These are phyloP conservation scores for Fomitopsis schrenkii DNA, from an alignment of 1,284 basidiomycete species.

Conservation along the genomic window DNA sequence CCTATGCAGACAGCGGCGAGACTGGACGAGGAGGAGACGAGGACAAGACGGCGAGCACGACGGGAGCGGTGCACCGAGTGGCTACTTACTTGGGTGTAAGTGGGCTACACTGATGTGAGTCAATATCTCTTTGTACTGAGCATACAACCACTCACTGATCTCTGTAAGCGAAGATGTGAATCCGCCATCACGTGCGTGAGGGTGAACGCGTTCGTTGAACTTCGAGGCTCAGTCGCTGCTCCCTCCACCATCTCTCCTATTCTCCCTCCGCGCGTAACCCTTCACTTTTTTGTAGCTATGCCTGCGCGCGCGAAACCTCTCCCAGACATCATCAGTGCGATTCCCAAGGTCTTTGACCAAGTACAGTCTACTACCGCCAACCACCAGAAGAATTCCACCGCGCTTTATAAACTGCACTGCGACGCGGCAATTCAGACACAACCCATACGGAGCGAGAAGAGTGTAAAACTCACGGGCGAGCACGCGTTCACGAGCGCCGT, in stretches of 20 bases:
- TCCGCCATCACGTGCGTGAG: too few relatives aligned
- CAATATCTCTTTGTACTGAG: too few relatives aligned
- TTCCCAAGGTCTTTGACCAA: slow-evolving; percentile 75
- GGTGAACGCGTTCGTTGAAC: too few relatives aligned
- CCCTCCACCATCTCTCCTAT: neutral
- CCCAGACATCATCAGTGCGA: slow-evolving; percentile 27
- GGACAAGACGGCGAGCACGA: too few relatives aligned
- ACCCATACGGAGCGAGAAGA: slow-evolving; percentile 43
- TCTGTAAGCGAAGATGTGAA: too few relatives aligned
- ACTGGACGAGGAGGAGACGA: too few relatives aligned
- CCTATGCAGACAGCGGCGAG: too few relatives aligned
- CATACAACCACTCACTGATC: too few relatives aligned
- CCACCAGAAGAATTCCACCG: slow-evolving; percentile 89
- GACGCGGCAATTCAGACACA: slow-evolving; percentile 61
- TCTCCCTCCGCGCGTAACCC: neutral
- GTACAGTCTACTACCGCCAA: slow-evolving; percentile 81
- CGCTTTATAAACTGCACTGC: slow-evolving; percentile 79
- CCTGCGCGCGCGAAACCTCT: slow-evolving; percentile 25
- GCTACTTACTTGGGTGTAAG: too few relatives aligned
- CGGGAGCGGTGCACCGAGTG: too few relatives aligned
- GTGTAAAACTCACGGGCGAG: slow-evolving; percentile 72
- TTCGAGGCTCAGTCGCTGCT: too few relatives aligned
- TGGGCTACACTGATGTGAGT: too few relatives aligned
- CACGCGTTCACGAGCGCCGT: slow-evolving; percentile 76
- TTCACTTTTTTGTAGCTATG: slow-evolving; percentile 20